Evolutionary conservation across 805 yeast species (phyloP), one percentile per base, ranked within the genome.

Genomic region (Kuraishia cidri): DNA sequence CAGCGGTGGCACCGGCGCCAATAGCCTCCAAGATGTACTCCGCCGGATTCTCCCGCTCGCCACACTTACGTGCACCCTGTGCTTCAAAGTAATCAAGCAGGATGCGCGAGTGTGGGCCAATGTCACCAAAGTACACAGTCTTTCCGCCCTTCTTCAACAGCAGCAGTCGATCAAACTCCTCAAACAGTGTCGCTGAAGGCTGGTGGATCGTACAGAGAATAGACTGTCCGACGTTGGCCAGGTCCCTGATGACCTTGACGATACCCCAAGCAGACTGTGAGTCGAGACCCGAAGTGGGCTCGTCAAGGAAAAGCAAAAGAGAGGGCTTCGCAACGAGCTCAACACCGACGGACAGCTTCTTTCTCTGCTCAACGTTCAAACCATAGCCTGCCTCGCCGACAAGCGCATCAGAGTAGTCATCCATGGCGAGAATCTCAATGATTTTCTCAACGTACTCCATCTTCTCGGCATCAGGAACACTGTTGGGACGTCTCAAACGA

Each of bases 1-100:
- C 47, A 3, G 85, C 79, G 19, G 85, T 79, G 3, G 90, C 86
- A 49, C 85, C 88, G 22, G 90, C 88, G 38, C 90, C 90, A 52
- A 82, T 77, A 36, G 74, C 74, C 39, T 77, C 77, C 44, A 80
- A 58, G 56, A 79, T 75, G 60, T 79, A 80, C 54, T 79, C 88
- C 22, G 87, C 87, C 16, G 88, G 87, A 42, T 80, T 80, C 35
- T 76, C 86, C 24, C 60, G 55, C 9, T 53, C 53, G 22, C 60
- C 64, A 61, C 92, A 82, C 33, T 68, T 64, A 38, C 77, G 70
- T 26, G 88, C 86, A 23, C 95, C 75, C 40, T 64, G 46, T 12
- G 45, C 47, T 45, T 67, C 74, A 41, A 70, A 69, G 46, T 70
- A 69, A 30, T 62, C 47, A 22, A 69, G 54, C 48, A 70, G 44